Percentiles rank a stretch among this genome's conserved stretches.
Evolutionary conservation across 805 yeast genomes (phyloP).

Genomic region (Candida arabinofermentans): DNA sequence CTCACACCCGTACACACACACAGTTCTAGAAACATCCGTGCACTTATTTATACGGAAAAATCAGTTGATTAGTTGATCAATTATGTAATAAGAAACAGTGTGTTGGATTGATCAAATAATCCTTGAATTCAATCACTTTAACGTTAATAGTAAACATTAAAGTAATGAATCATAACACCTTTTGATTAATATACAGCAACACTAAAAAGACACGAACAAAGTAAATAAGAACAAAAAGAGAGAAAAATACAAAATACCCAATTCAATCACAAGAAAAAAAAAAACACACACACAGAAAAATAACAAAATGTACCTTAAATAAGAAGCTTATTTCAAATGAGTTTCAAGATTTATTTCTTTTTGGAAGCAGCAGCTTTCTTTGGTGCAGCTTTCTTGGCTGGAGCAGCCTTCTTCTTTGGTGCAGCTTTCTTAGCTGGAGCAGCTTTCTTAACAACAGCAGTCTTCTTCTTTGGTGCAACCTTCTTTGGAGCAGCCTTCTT

Average conservation of each 20-base stretch:
- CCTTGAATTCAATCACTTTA: not conserved
- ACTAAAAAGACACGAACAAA: not conserved
- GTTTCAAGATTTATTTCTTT: too few relatives aligned
- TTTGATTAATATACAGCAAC: conserved; percentile 3
- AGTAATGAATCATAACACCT: conserved; percentile 3
- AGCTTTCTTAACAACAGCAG: conserved; percentile 25
- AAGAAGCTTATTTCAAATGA: conserved; percentile 10
- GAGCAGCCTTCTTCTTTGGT: conserved; percentile 26
- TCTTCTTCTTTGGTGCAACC: conserved; percentile 18
- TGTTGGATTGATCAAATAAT: not conserved
- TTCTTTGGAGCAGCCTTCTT: conserved; percentile 28
- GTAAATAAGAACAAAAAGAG: not conserved
- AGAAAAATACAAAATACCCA: not conserved
- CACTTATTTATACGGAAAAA: too few relatives aligned
- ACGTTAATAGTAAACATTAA: not conserved
- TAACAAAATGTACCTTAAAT: conserved; percentile 1
- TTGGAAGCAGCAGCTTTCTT: too few relatives aligned
- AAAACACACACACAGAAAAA: not conserved
- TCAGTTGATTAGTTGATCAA: too few relatives aligned
- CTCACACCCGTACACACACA: not conserved
- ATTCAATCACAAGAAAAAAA: not conserved
- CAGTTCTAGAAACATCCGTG: too few relatives aligned
- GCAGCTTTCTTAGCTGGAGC: conserved; percentile 25
- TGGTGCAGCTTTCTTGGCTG: conserved; percentile 20
- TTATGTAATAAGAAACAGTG: not conserved